phyloP scores from a whole-genome alignment of 352 stramenopile genomes.

The Phytophthora pini region DNA sequence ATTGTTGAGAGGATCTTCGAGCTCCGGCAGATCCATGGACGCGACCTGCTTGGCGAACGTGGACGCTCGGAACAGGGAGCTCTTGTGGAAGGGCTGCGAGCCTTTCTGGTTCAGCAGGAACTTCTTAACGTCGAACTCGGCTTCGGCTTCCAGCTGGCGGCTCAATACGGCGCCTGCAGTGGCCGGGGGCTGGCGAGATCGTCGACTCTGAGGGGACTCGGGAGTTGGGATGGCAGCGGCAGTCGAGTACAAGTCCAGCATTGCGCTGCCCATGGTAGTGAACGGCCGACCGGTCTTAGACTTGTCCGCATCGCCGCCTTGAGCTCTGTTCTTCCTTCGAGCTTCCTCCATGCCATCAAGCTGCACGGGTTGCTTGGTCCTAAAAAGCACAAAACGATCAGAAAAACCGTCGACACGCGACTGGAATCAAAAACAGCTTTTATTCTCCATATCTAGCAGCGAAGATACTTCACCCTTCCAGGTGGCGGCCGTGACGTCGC shows the following conservation, averaged over 20 bases:
- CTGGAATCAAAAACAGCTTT: conserved; percentile 23
- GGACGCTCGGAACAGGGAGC: conserved; percentile 58
- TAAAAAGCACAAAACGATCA: no score
- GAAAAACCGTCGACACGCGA: conserved; percentile 17
- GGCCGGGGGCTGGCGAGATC: conserved; percentile 3
- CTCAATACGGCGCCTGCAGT: conserved; percentile 9
- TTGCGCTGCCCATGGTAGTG: conserved; percentile 37
- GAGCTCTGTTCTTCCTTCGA: no score
- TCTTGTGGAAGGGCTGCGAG: conserved; percentile 59
- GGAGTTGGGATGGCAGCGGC: neutral
- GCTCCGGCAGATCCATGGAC: conserved; percentile 19
- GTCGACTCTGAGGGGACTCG: conserved; percentile 12
- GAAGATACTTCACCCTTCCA: conserved; percentile 3
- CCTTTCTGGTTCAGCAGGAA: conserved; percentile 73
- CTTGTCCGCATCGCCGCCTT: no score
- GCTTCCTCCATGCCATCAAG: no score
- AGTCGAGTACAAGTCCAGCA: conserved; percentile 25
- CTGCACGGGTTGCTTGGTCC: no score
- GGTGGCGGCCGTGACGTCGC: conserved; percentile 10
- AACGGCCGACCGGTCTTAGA: conserved; percentile 33
- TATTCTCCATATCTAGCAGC: conserved; percentile 33
- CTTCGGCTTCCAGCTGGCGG: conserved; percentile 3
- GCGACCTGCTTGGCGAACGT: conserved; percentile 33
- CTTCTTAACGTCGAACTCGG: conserved; percentile 68
- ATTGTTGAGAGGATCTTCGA: neutral